Conservation (phyloP, 306 rosid species). For the Prunus salicina region DNA sequence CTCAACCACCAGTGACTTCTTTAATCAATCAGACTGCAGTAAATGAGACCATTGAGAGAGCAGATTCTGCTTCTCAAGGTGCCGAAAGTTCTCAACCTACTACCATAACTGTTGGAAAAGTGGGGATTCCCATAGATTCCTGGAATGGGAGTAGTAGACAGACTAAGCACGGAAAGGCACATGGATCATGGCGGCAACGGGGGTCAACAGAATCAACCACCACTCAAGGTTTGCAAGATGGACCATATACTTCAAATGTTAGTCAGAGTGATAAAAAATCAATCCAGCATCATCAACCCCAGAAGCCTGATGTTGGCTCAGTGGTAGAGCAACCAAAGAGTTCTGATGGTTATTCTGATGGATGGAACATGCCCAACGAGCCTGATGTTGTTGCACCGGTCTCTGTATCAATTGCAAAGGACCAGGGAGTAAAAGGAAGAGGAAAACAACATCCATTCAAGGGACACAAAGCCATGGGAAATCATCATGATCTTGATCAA, state of each 20-base stretch:
- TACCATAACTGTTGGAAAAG: slow-evolving; percentile 37
- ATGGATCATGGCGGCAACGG: slow-evolving; percentile 70
- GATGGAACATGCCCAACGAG: slow-evolving; percentile 35
- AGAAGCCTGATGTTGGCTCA: slow-evolving; percentile 32
- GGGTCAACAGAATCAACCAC: slow-evolving; percentile 42
- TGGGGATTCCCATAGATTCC: slow-evolving; percentile 47
- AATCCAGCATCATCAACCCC: slow-evolving; percentile 39
- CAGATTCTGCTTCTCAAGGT: slow-evolving; percentile 43
- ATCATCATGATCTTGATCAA: slow-evolving; percentile 52
- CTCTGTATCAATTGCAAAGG: slow-evolving; percentile 41
- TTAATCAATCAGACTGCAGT: slow-evolving; percentile 36
- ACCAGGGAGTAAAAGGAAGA: slow-evolving; percentile 47
- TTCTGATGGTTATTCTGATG: slow-evolving; percentile 44
- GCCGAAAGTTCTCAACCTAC: slow-evolving; percentile 34
- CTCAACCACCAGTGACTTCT: slow-evolving; percentile 40
- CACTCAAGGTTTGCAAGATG: slow-evolving; percentile 50
- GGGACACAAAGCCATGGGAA: slow-evolving; percentile 55
- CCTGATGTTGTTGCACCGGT: slow-evolving; percentile 40
- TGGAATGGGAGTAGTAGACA: slow-evolving; percentile 56
- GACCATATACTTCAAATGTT: slow-evolving; percentile 32
- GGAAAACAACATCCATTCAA: slow-evolving; percentile 53
- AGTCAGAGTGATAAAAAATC: slow-evolving; percentile 36
- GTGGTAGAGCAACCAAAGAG: slow-evolving; percentile 47
- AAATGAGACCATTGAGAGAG: slow-evolving; percentile 37
- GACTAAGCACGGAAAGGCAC: slow-evolving; percentile 64